Base-by-base conservation (phyloP, 495 filamentous ascomycete species). In the Staphylotrichum longicolle region DNA sequence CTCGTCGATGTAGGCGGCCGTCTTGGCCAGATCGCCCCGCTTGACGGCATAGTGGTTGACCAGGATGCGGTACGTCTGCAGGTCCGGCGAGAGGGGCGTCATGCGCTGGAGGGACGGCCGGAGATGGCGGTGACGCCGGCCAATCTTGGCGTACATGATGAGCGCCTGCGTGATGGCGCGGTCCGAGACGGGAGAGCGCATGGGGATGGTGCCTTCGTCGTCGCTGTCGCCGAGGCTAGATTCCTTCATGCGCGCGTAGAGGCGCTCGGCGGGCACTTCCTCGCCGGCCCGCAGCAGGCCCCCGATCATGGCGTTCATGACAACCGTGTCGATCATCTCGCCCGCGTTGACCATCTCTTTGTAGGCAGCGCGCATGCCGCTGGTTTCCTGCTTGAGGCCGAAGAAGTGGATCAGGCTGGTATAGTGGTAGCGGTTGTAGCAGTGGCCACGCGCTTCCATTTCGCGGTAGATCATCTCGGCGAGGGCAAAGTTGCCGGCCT, bases 311-410 rank as follows among this genome's bases (percentile, higher is more conserved):
- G 87, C 88, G 68, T 97, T 97, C 67, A 97, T 77, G 11, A 91
- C 89, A 5, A 87, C 82, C 0, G 91, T 94, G 72, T 98, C 93
- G 37, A 98, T 86, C 14, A 96, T 84, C 68, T 96, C 89, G 40
- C 91, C 92, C 1, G 84, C 83, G 47, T 87, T 75, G 35, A 96
- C 87, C 69, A 96, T 86, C 7, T 88, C 82, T 39, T 83, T 77
- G 67, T 95, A 98, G 1, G 87, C 84, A 40, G 77, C 78, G 47
- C 89, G 81, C 45, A 96, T 82, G 33, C 80, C 86, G 63, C 86
- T 77, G 5, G 85, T 81, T 70, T 96, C 86, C 37, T 78, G 75
- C 61, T 81, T 80, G 51, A 93, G 75, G 12, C 93, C 93, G 59
- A 88, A 82, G 65, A 88, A 93, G 68, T 88, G 90, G n/a, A 98